These are phyloP conservation scores for Scleroderma citrinum DNA, from an alignment of 768 basidiomycete genomes.

Conservation along the genomic window DNA sequence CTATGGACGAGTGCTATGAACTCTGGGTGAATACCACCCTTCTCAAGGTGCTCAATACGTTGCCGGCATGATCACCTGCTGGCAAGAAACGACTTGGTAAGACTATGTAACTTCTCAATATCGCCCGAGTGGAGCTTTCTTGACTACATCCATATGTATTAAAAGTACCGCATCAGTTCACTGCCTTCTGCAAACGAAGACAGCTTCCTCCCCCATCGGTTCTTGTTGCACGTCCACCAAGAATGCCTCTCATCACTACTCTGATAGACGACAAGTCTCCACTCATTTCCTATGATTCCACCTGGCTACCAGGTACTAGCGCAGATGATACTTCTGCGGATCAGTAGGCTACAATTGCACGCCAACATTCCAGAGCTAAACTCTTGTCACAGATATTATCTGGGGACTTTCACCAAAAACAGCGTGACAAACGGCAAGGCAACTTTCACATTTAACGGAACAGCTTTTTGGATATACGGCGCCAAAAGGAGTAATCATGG, in stretches of 20 bases:
- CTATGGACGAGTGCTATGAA: no score
- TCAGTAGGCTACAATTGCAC: slow-evolving; percentile 7
- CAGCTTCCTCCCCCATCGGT: no score
- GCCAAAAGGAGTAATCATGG: slow-evolving; percentile 46
- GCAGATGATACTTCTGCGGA: slow-evolving; percentile 10
- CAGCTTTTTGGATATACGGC: slow-evolving; percentile 44
- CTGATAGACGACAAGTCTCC: slow-evolving; percentile 30
- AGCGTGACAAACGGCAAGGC: slow-evolving; percentile 27
- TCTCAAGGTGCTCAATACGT: no score
- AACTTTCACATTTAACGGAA: slow-evolving; percentile 45
- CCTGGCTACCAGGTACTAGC: slow-evolving; percentile 17
- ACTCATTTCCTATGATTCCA: slow-evolving; percentile 19
- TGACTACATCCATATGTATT: no score
- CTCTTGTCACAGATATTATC: slow-evolving; percentile 27
- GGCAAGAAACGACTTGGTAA: no score
- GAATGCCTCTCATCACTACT: slow-evolving; percentile 20
- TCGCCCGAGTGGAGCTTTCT: no score
- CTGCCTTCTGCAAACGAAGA: no score
- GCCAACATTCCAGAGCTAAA: not conserved
- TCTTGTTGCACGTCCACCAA: not conserved
- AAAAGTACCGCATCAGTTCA: no score
- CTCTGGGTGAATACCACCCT: no score
- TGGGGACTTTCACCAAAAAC: slow-evolving; percentile 36
- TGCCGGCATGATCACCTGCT: no score
- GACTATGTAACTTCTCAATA: no score